These are phyloP conservation scores for Gracilaria domingensis DNA, from an alignment of 23 red algal genomes.

Conservation along the genomic window DNA sequence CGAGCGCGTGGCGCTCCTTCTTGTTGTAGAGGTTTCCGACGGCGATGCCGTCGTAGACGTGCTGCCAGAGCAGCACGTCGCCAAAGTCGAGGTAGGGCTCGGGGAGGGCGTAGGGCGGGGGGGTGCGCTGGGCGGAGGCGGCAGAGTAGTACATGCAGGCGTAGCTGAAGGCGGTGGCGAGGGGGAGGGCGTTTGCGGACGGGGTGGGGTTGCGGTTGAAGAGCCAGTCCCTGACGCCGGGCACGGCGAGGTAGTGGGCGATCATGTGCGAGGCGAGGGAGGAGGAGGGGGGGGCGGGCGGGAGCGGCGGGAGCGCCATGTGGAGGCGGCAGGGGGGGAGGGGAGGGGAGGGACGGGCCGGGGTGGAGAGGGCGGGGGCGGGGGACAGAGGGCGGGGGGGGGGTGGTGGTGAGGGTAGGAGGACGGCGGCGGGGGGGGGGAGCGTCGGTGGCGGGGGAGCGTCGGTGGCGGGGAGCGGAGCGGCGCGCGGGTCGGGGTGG, in stretches of 20 bases:
- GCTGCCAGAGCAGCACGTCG: conserved; percentile 62
- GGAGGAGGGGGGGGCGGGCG: not conserved
- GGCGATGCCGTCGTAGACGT: conserved; percentile 63
- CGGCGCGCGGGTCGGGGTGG: too few species aligned
- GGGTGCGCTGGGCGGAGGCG: conserved; percentile 11
- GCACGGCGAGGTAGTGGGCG: conserved; percentile 47
- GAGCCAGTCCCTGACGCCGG: conserved; percentile 45
- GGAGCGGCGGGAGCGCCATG: not conserved
- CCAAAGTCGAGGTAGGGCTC: conserved; percentile 66
- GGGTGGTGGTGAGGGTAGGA: not conserved
- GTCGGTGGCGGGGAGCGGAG: not conserved
- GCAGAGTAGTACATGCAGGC: conserved; percentile 67
- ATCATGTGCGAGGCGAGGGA: conserved; percentile 12
- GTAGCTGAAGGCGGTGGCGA: conserved; percentile 44
- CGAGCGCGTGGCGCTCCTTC: conserved; percentile 43
- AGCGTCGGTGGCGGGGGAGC: not conserved
- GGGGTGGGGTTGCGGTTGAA: conserved; percentile 45
- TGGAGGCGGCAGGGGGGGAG: not conserved
- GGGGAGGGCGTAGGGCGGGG: conserved; percentile 33
- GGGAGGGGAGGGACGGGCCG: too few species aligned
- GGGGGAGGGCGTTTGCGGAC: not conserved
- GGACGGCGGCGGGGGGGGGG: not conserved
- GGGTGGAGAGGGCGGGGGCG: not conserved
- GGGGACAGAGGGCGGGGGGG: not conserved
- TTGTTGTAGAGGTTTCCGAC: conserved; percentile 63